A percentile compares a stretch with the other conserved stretches of the same genome.
Conservation (phyloP, 805 yeast species). For the Starmera caribaea region DNA sequence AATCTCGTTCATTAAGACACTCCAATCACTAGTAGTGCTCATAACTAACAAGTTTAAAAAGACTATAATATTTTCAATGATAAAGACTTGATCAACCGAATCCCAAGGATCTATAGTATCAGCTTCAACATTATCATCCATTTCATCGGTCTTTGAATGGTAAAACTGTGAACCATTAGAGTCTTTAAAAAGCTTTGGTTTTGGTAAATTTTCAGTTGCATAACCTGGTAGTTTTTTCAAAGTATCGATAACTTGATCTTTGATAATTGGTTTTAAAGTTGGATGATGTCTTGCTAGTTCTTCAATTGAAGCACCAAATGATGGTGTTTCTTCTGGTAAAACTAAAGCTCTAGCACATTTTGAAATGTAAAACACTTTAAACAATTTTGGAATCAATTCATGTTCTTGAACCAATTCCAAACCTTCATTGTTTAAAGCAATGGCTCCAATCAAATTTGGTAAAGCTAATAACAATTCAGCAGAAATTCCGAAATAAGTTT, state of each 20-base stretch:
- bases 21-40: slow-evolving; percentile 7
- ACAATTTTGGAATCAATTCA: slow-evolving; percentile 30
- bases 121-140: slow-evolving; percentile 32
- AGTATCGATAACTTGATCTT: slow-evolving; percentile 36
- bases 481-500: slow-evolving; percentile 44
- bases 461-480: slow-evolving; percentile 49
- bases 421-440: slow-evolving; percentile 71
- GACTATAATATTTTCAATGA: slow-evolving; percentile 36
- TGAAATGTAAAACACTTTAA: slow-evolving; percentile 41
- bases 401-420: slow-evolving; percentile 38
- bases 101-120: slow-evolving; percentile 43
- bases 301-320: slow-evolving; percentile 62
- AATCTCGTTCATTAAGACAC: slow-evolving; percentile 19
- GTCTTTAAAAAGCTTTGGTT: slow-evolving; percentile 32
- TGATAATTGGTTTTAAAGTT: slow-evolving; percentile 49
- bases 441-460: slow-evolving; percentile 74
- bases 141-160: slow-evolving; percentile 29
- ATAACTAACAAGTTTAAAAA: slow-evolving; percentile 22
- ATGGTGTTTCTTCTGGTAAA: slow-evolving; percentile 40
- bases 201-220: slow-evolving; percentile 25
- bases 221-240: slow-evolving; percentile 33
- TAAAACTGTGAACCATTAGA: slow-evolving; percentile 33
- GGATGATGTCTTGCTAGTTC: slow-evolving; percentile 82
- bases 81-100: slow-evolving; percentile 29
- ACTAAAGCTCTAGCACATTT: slow-evolving; percentile 45